phyloP scores from a whole-genome alignment of 345 rosid species.

The Hirschfeldia incana region DNA sequence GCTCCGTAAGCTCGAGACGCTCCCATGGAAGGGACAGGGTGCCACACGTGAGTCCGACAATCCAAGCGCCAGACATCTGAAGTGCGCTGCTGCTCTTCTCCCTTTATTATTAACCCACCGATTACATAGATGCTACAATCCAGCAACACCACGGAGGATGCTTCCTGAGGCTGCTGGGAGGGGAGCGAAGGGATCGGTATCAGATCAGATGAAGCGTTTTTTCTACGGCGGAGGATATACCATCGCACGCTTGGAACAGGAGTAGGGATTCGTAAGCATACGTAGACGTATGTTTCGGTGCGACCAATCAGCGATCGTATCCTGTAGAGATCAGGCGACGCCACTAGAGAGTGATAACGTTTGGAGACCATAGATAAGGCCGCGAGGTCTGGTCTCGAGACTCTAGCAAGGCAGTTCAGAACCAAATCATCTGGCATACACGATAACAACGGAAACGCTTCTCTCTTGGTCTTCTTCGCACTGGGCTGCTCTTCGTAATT shows the following conservation, averaged over 20 bases:
- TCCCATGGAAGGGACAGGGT: neutral
- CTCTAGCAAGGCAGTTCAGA: neutral
- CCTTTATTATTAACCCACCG: neutral
- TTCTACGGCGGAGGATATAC: neutral
- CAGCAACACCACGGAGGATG: neutral
- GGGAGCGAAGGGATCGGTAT: neutral
- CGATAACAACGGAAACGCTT: neutral
- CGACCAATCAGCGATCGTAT: neutral
- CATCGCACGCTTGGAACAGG: neutral
- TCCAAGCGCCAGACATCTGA: neutral
- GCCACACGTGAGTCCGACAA: neutral
- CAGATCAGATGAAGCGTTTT: neutral
- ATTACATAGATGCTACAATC: neutral
- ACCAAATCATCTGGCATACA: neutral
- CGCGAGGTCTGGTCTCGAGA: neutral
- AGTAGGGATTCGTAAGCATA: neutral
- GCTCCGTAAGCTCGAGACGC: constrained; percentile 49
- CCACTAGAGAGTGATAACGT: neutral
- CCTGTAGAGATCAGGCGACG: neutral
- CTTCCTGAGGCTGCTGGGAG: neutral
- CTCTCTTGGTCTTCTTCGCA: constrained; percentile 44
- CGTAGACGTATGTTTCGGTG: neutral
- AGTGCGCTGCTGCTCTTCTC: neutral
- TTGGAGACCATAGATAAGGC: neutral
- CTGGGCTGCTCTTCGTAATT: constrained; percentile 43